These are phyloP conservation scores for Gonapodya prolifera DNA, from an alignment of 192 early-diverging fungal genomes.

Conservation along the genomic window DNA sequence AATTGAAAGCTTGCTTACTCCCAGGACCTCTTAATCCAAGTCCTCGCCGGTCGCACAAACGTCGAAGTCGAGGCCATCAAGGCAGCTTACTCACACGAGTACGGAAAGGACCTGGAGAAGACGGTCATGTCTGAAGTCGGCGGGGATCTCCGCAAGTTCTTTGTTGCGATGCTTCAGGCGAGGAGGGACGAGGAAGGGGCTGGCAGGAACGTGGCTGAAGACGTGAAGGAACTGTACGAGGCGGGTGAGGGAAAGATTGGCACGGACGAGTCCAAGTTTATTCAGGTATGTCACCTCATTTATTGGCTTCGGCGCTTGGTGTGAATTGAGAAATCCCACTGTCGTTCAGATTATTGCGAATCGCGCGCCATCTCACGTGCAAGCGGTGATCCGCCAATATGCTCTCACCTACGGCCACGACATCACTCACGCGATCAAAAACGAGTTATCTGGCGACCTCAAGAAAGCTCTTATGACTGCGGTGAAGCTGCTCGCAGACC, in stretches of 20 bases:
- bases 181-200: background rate
- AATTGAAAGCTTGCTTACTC: no score
- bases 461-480: conserved; percentile 11
- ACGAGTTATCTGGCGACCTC: conserved; percentile 30
- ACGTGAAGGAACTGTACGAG: conserved; percentile 26
- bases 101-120: conserved; percentile 15
- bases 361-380: no score
- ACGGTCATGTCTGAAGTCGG: conserved; percentile 16
- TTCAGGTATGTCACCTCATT: conserved; percentile 14
- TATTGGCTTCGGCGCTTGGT: conserved; percentile 14
- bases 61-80: conserved; percentile 24
- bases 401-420: conserved; percentile 16
- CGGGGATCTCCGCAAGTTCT: conserved; percentile 18
- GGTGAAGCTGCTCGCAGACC: conserved; percentile 20
- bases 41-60: conserved; percentile 28
- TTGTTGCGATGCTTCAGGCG: conserved; percentile 14
- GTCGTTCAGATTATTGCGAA: background rate
- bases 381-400: conserved; percentile 19
- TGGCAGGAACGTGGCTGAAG: conserved; percentile 13
- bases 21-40: conserved; percentile 31
- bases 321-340: background rate
- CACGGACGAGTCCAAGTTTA: conserved; percentile 29
- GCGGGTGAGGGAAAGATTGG: conserved; percentile 28
- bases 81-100: conserved; percentile 17
- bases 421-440: conserved; percentile 23